A percentile compares a stretch with the other conserved stretches of the same genome.
phyloP scores from a whole-genome alignment of 306 rosid species.

The Potentilla sterilis region DNA sequence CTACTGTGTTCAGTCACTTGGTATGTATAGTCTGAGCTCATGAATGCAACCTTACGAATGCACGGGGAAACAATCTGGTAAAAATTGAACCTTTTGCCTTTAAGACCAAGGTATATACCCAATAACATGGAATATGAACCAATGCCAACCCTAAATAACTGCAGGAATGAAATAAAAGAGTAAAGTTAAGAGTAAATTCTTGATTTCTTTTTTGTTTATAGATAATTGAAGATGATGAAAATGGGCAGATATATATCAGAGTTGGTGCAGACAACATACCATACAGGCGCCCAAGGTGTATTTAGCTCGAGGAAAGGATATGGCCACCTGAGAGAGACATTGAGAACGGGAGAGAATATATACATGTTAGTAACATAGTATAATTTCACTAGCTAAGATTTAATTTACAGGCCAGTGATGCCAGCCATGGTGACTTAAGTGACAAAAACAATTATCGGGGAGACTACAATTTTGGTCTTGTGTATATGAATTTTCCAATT shows the following conservation, averaged over 20 bases:
- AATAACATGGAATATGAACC: slow-evolving; percentile 61
- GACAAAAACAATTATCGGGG: neutral
- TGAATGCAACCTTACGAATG: slow-evolving; percentile 31
- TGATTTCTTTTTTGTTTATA: neutral
- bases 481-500: neutral
- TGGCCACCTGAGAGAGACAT: slow-evolving; percentile 45
- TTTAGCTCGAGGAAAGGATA: slow-evolving; percentile 71
- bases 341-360: neutral
- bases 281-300: slow-evolving; percentile 60
- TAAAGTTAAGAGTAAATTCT: neutral
- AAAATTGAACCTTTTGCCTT: slow-evolving; percentile 45
- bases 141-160: slow-evolving; percentile 61
- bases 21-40: neutral
- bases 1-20: neutral
- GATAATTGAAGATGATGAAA: neutral
- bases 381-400: neutral
- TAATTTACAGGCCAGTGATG: neutral
- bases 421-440: neutral
- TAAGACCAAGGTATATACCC: slow-evolving; percentile 42
- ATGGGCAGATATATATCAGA: neutral
- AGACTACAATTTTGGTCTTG: neutral
- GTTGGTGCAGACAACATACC: slow-evolving; percentile 38
- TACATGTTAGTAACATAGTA: neutral
- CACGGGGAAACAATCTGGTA: slow-evolving; percentile 40
- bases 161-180: neutral